Conservation (phyloP, 208 protist species). For the Strigomonas culicis region DNA sequence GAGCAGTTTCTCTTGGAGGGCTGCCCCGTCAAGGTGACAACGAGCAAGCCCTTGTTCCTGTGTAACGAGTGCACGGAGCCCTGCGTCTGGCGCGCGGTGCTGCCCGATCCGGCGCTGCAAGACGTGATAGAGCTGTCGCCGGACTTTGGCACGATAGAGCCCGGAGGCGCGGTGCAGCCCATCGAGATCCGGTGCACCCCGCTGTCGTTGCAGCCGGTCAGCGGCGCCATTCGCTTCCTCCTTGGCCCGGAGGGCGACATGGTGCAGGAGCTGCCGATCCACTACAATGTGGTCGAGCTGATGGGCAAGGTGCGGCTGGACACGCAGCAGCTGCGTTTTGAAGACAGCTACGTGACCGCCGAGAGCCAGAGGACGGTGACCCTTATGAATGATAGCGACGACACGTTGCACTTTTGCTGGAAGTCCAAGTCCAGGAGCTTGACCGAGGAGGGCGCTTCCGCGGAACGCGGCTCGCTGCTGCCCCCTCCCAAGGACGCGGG, state of each 20-base stretch:
- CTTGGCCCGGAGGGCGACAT: constrained; percentile 82
- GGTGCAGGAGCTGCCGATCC: constrained; percentile 63
- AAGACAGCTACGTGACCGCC: constrained; percentile 89
- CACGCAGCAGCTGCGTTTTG: constrained; percentile 46
- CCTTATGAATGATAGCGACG: constrained; percentile 84
- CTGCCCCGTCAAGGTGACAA: constrained; percentile 69
- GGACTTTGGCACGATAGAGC: constrained; percentile 49
- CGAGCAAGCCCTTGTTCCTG: constrained; percentile 79
- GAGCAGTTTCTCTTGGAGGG: constrained; percentile 45
- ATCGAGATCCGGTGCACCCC: constrained; percentile 60
- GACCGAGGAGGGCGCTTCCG: too few relatives aligned
- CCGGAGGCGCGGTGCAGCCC: constrained; percentile 58
- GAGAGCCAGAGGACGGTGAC: constrained; percentile 80
- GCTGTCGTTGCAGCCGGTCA: constrained; percentile 13
- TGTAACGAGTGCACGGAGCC: constrained; percentile 67
- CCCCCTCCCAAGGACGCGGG: too few relatives aligned
- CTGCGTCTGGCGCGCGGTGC: constrained; percentile 64
- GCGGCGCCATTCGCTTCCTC: constrained; percentile 60
- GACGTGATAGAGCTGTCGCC: constrained; percentile 26
- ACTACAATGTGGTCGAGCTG: constrained; percentile 64
- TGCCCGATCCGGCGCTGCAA: constrained; percentile 15
- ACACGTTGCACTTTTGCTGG: constrained; percentile 83
- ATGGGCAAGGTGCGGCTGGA: constrained; percentile 57
- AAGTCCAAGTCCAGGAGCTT: constrained; percentile 29
- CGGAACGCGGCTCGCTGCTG: too few relatives aligned